phyloP scores from a whole-genome alignment of 208 protist genomes.

The Entamoeba invadens region DNA sequence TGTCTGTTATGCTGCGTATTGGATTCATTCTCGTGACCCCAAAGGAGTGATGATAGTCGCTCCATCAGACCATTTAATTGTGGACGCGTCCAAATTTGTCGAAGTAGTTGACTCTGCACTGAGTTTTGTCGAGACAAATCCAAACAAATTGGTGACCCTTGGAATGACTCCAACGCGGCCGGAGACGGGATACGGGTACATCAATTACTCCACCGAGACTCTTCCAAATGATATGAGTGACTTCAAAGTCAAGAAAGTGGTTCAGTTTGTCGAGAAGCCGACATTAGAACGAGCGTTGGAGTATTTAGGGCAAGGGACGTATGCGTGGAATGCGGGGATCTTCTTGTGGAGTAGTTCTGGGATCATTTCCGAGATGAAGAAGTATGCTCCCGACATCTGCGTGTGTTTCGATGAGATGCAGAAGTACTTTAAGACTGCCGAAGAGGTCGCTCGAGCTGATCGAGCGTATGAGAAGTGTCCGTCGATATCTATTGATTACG shows the following conservation, averaged over 20 bases:
- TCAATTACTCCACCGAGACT: background rate
- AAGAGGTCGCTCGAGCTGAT: background rate
- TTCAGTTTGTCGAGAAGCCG: constrained; percentile 6
- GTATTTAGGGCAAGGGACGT: background rate
- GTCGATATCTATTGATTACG: background rate
- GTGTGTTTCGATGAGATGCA: background rate
- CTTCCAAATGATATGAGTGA: no score
- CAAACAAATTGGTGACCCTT: background rate
- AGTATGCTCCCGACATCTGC: background rate
- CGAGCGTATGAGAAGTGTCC: background rate
- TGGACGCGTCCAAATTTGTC: background rate
- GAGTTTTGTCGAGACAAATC: background rate
- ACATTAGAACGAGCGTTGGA: background rate
- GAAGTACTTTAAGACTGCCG: background rate
- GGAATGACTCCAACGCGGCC: constrained; percentile 4
- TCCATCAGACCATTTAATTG: constrained; percentile 8
- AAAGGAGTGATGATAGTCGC: background rate
- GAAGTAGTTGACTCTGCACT: background rate
- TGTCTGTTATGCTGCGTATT: background rate
- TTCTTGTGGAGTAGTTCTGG: background rate
- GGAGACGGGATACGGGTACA: background rate
- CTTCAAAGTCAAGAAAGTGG: background rate
- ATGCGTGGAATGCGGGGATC: background rate
- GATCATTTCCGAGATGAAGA: background rate
- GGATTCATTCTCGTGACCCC: background rate